Evolutionary conservation across 176 grass and related monocot genomes (phyloP).

Genomic region (Neostapfia colusana): DNA sequence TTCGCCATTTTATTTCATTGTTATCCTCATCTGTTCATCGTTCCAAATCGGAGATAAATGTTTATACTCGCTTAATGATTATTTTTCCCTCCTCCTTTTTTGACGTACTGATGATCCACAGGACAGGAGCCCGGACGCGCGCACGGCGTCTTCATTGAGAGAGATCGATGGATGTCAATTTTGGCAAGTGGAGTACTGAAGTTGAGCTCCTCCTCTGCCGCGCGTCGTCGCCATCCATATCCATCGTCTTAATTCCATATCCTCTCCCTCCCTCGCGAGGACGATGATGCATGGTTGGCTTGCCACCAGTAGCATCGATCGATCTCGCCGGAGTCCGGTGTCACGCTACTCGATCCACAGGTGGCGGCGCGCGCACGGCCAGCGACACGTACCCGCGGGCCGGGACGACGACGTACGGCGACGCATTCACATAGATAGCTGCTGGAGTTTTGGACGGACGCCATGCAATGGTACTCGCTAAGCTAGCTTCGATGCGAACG

Average conservation of each 20-base stretch:
- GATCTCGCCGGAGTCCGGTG: background rate
- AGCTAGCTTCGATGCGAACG: background rate
- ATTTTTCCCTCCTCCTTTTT: no score
- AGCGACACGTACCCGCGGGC: constrained; percentile 22
- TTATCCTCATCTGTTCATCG: no score
- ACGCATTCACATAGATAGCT: background rate
- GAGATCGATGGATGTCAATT: constrained; percentile 16
- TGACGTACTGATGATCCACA: background rate
- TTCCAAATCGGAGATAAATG: no score
- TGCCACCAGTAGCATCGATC: background rate
- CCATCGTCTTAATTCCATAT: background rate
- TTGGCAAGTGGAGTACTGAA: constrained; percentile 29
- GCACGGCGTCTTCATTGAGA: no score
- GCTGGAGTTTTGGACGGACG: background rate
- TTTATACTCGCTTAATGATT: no score
- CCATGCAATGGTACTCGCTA: background rate
- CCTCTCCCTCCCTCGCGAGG: background rate
- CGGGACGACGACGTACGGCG: constrained; percentile 35
- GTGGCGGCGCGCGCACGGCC: constrained; percentile 33
- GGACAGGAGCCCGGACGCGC: background rate
- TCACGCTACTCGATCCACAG: background rate
- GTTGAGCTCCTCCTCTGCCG: constrained; percentile 5
- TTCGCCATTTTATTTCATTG: no score
- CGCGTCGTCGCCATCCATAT: constrained; percentile 1
- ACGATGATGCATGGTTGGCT: constrained; percentile 13